Conservation (phyloP, 140 eudicot genomes). For the Bidens hawaiensis region DNA sequence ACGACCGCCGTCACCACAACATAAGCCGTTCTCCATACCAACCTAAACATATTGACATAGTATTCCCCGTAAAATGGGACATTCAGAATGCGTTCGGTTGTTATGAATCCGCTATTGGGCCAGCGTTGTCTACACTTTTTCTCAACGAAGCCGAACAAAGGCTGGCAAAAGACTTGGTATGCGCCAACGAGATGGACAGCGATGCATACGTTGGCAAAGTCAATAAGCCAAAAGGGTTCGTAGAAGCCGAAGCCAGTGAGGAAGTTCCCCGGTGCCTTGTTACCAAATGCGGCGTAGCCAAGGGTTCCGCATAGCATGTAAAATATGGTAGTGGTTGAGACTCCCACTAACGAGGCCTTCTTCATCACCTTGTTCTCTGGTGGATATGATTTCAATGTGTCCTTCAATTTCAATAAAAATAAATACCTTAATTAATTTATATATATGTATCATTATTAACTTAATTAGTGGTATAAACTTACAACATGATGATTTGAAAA, state of each 20-base stretch:
- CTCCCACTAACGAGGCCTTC: slow-evolving; percentile 48
- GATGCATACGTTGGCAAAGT: slow-evolving; percentile 46
- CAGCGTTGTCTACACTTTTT: slow-evolving; percentile 29
- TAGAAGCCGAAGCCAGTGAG: slow-evolving; percentile 56
- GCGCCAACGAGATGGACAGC: slow-evolving; percentile 52
- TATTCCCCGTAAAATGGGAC: slow-evolving; percentile 36
- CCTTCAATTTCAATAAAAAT: slow-evolving; percentile 16
- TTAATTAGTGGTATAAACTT: too few relatives aligned
- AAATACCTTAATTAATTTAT: too few relatives aligned
- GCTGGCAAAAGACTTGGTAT: slow-evolving; percentile 63
- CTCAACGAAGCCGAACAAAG: slow-evolving; percentile 58
- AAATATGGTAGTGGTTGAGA: slow-evolving; percentile 43
- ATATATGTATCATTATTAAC: too few relatives aligned
- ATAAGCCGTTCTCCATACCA: slow-evolving; percentile 63
- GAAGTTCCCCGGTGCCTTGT: slow-evolving; percentile 51
- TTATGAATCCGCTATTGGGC: slow-evolving; percentile 65
- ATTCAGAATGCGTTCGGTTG: slow-evolving; percentile 29
- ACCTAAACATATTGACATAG: slow-evolving; percentile 49
- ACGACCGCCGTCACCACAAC: slow-evolving; percentile 49
- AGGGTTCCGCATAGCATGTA: slow-evolving; percentile 42
- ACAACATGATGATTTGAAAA: too few relatives aligned
- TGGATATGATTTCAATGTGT: slow-evolving; percentile 46
- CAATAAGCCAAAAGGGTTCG: slow-evolving; percentile 58
- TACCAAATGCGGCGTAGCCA: slow-evolving; percentile 51
- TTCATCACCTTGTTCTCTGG: slow-evolving; percentile 57